Evolutionary conservation across 2,329 filamentous ascomycete species (phyloP), one percentile per base, ranked within the genome.

Genomic region (Trichoderma polysporum): DNA sequence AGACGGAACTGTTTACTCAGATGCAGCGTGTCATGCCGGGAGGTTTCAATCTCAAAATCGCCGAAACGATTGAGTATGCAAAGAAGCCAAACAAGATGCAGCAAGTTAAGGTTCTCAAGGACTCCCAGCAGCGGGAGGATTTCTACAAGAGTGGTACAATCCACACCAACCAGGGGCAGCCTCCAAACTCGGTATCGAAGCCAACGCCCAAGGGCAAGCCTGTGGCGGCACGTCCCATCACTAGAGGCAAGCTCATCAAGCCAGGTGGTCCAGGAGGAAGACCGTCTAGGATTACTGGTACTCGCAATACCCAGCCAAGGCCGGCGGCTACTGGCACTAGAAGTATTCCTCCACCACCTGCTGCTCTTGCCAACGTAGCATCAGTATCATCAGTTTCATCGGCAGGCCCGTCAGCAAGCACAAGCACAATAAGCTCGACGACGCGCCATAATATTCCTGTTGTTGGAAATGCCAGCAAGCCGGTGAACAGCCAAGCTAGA

Each of bases 11-110:
- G 79, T 97, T 98, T 76, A 96, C 94, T 0, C 94, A 97, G 70
- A 89, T 99, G 81, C 88, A 90, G 75, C 89, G 88, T 59, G 88
- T 89, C 61, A 91, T 96, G 79, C 89, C 91, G 3, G 92, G 91
- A 9, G 89, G 91, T 10, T 86, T 97, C 75, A 93, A 89, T 75
- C 80, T 99, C 56, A 93, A 91, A 79, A 90, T 98, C 69, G 88
- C 83, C n/a, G 90, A 95, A 31, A 85, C 85, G 68, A 94, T 99
- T 72, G 92, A 97, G 76, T 99, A 97, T 79, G 94, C 94, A 76
- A 99, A 98, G 85, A 99, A 99, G 80, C 95, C 95, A 1, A 92
- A 92, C 65, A 99, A 99, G 82, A 86, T 92, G 77, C 91, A 94
- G 63, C 80, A 88, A 6, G 91, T 99, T 75, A 98, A 98, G 82